Evolutionary conservation across 768 basidiomycete genomes (phyloP).

Genomic region (Boletus barrowsii): DNA sequence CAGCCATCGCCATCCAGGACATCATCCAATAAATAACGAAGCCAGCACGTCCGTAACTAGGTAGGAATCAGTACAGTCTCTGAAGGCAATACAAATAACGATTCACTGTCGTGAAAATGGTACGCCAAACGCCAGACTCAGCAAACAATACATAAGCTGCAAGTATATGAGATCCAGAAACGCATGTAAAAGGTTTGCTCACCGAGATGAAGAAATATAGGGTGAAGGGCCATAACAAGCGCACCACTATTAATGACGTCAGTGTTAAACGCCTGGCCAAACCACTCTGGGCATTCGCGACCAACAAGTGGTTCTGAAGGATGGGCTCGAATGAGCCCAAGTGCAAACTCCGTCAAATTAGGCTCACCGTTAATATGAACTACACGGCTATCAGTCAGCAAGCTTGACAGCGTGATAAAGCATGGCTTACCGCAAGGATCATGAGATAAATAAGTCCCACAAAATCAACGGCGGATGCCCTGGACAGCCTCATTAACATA

Average conservation of each 20-base stretch:
- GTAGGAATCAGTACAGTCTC: background rate
- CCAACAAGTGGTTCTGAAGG: slow-evolving; percentile 30
- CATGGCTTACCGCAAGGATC: slow-evolving; percentile 25
- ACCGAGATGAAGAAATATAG: slow-evolving; percentile 44
- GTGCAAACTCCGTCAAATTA: background rate
- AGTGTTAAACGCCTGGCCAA: slow-evolving; percentile 39
- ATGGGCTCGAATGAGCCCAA: background rate
- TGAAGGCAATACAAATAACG: background rate
- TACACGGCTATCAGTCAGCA: slow-evolving; percentile 7
- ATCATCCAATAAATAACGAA: slow-evolving; percentile 70
- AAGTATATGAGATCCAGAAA: background rate
- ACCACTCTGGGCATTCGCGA: slow-evolving; percentile 37
- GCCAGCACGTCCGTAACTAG: slow-evolving; percentile 50
- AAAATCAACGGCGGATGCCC: slow-evolving; percentile 51
- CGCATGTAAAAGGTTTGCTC: slow-evolving; percentile 7
- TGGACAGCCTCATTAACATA: slow-evolving; percentile 16
- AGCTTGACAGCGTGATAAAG: background rate
- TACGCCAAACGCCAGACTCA: slow-evolving; percentile 59
- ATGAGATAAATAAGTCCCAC: slow-evolving; percentile 54
- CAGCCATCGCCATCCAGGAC: slow-evolving; percentile 54
- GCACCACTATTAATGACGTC: slow-evolving; percentile 37
- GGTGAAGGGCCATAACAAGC: slow-evolving; percentile 37
- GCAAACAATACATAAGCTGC: slow-evolving; percentile 55
- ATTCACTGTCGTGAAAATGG: slow-evolving; percentile 49
- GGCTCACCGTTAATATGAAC: slow-evolving; percentile 29